These are phyloP conservation scores for Aspergillus sp. DNA, from an alignment of 2,329 filamentous ascomycete genomes.

Conservation along the genomic window DNA sequence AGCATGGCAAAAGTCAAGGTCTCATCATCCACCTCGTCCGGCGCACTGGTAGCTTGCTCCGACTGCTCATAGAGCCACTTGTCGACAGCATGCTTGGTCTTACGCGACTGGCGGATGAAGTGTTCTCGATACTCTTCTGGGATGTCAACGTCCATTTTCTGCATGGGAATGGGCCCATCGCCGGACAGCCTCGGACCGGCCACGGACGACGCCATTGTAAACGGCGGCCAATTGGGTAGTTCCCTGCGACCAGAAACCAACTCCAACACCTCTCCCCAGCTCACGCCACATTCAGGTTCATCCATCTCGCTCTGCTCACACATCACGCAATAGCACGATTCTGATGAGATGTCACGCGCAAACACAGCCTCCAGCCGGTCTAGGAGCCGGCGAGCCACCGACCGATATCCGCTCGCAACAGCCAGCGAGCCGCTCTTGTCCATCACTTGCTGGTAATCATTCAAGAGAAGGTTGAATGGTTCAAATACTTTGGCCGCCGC, in stretches of 20 bases:
- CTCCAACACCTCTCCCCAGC: slow-evolving; percentile 93
- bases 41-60: slow-evolving; percentile 62
- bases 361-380: slow-evolving; percentile 92
- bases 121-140: slow-evolving; percentile 88
- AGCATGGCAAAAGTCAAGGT: slow-evolving; percentile 88
- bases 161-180: slow-evolving; percentile 50
- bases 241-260: slow-evolving; percentile 82
- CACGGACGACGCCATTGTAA: slow-evolving; percentile 57
- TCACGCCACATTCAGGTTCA: slow-evolving; percentile 56
- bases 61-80: slow-evolving; percentile 78
- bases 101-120: slow-evolving; percentile 83
- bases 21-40: slow-evolving; percentile 87
- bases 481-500: slow-evolving; percentile 69
- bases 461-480: slow-evolving; percentile 71
- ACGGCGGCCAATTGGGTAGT: slow-evolving; percentile 80
- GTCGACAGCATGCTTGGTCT: slow-evolving; percentile 84
- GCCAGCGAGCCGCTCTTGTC: slow-evolving; percentile 79
- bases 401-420: slow-evolving; percentile 89
- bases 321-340: slow-evolving; percentile 79
- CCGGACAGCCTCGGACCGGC: slow-evolving; percentile 47
- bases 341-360: slow-evolving; percentile 76
- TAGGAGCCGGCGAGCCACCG: slow-evolving; percentile 79
- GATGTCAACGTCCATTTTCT: slow-evolving; percentile 84
- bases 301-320: slow-evolving; percentile 57
- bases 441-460: slow-evolving; percentile 77